Evolutionary conservation across 495 filamentous ascomycete species (phyloP).

Genomic region (Cercophora newfieldiana): DNA sequence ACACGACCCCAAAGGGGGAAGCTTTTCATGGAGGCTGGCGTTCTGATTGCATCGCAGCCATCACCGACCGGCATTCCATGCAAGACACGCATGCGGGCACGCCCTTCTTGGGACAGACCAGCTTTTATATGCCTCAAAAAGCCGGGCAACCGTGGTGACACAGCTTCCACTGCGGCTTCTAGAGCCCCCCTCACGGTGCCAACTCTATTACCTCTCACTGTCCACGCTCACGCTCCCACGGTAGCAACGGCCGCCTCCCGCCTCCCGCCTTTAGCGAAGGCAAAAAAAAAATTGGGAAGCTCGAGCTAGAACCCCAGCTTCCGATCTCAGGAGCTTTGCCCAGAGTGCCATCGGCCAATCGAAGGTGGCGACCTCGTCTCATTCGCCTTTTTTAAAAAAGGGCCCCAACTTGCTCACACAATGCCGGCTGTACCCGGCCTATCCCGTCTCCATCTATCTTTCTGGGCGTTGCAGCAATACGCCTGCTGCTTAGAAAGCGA

Average conservation of each 20-base stretch:
- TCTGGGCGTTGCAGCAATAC: background rate
- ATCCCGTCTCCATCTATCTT: conserved; percentile 13
- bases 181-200: conserved; percentile 13
- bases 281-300: conserved; percentile 3
- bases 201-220: conserved; percentile 13
- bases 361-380: conserved; percentile 22
- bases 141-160: background rate
- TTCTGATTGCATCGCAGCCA: background rate
- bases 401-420: conserved; percentile 1
- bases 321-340: conserved; percentile 8
- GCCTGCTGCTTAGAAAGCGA: background rate
- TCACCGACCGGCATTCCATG: background rate
- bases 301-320: background rate
- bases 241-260: background rate
- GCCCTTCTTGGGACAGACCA: conserved; percentile 8
- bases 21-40: background rate
- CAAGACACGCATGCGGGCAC: background rate
- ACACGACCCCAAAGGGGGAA: background rate
- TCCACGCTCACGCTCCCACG: background rate
- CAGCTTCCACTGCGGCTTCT: background rate
- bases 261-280: conserved; percentile 8
- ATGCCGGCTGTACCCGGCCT: conserved; percentile 30
- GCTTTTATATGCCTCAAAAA: background rate
- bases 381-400: background rate
- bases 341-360: background rate